These are phyloP conservation scores for Bacterosira constricta DNA, from an alignment of 108 stramenopile genomes.

Conservation along the genomic window DNA sequence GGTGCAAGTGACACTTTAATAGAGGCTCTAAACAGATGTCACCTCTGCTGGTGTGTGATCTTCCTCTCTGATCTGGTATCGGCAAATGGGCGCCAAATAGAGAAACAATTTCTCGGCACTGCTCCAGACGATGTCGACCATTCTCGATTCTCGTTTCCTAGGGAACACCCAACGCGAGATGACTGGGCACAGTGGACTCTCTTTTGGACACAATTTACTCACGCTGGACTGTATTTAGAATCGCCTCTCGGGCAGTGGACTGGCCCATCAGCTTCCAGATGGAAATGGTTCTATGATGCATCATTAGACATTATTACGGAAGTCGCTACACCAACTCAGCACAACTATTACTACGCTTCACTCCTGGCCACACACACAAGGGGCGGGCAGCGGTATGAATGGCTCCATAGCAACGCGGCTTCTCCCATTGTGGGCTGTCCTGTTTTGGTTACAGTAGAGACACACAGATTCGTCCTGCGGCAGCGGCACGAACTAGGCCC, in stretches of 20 bases:
- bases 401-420: too few relatives aligned
- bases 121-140: not conserved
- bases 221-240: not conserved
- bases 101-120: not conserved
- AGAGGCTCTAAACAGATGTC: not conserved
- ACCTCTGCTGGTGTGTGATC: not conserved
- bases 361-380: too few relatives aligned
- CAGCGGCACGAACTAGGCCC: too few relatives aligned
- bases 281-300: not conserved
- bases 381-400: too few relatives aligned
- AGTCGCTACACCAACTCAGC: too few relatives aligned
- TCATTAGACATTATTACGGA: too few relatives aligned
- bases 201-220: not conserved
- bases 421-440: too few relatives aligned
- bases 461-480: too few relatives aligned
- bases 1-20: not conserved
- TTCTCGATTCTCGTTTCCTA: not conserved
- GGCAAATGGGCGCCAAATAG: not conserved
- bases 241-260: not conserved
- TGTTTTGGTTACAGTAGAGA: too few relatives aligned
- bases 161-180: not conserved
- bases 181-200: not conserved
- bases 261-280: not conserved
- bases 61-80: constrained; percentile 4
- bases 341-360: too few relatives aligned